A percentile compares a stretch with the other conserved stretches of the same genome.
Conservation (phyloP, 495 filamentous ascomycete genomes). For the Penicillium riverlandense region DNA sequence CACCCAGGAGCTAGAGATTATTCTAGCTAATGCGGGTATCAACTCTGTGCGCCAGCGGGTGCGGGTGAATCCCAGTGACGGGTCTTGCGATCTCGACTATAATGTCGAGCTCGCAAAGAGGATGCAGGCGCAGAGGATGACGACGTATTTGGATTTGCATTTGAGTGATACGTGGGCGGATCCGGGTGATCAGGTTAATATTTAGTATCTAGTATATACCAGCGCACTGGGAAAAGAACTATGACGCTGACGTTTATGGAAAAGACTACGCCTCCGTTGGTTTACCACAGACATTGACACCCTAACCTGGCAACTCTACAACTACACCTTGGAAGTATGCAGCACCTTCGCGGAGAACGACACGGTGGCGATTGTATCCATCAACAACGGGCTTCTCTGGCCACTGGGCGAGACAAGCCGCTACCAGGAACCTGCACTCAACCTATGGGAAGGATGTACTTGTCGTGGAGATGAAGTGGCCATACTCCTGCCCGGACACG, state of each 20-base stretch:
- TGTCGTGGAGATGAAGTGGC: constrained; percentile 65
- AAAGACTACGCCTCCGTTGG: constrained; percentile 52
- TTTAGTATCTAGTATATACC: constrained; percentile 4
- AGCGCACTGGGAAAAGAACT: too few species aligned
- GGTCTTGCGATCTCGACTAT: constrained; percentile 62
- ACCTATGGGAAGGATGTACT: constrained; percentile 53
- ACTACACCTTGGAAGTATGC: constrained; percentile 54
- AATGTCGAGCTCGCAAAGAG: constrained; percentile 59
- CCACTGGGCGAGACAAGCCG: constrained; percentile 48
- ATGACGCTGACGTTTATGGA: too few species aligned
- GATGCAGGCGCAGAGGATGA: constrained; percentile 55
- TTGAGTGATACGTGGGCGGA: constrained; percentile 61
- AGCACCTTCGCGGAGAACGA: constrained; percentile 50
- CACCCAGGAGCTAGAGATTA: constrained; percentile 51
- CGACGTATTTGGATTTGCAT: constrained; percentile 64
- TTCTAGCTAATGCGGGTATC: constrained; percentile 55
- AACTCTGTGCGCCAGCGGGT: constrained; percentile 67
- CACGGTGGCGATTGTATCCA: constrained; percentile 54
- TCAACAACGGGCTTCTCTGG: constrained; percentile 64
- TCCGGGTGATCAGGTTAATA: constrained; percentile 33
- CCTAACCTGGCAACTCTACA: constrained; percentile 55
- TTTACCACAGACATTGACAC: constrained; percentile 47
- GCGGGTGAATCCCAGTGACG: constrained; percentile 63
- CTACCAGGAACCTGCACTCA: constrained; percentile 48
- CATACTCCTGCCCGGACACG: constrained; percentile 49